Conservation (phyloP, 2,329 filamentous ascomycete species). For the Aspergillus terreus region DNA sequence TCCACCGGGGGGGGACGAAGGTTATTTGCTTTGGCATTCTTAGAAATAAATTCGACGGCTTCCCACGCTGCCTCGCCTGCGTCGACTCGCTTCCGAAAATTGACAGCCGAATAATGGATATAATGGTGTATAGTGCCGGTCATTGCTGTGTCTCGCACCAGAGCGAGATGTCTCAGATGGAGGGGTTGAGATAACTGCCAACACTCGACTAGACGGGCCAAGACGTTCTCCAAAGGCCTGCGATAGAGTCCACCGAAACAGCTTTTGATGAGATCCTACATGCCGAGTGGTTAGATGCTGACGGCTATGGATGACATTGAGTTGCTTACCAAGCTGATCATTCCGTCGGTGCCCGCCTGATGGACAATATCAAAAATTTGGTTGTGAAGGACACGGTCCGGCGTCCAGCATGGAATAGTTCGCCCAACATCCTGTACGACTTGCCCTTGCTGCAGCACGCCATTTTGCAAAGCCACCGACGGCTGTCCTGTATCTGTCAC, state of each 20-base stretch:
- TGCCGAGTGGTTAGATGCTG: slow-evolving; percentile 2
- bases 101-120: slow-evolving; percentile 51
- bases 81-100: slow-evolving; percentile 53
- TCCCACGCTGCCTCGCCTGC: slow-evolving; percentile 51
- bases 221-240: slow-evolving; percentile 51
- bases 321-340: slow-evolving; percentile 43
- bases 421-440: slow-evolving; percentile 30
- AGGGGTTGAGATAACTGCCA: slow-evolving; percentile 58
- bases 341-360: slow-evolving; percentile 45
- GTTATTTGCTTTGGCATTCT: slow-evolving; percentile 28
- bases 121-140: slow-evolving; percentile 49
- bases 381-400: slow-evolving; percentile 51
- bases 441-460: slow-evolving; percentile 19
- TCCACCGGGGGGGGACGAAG: slow-evolving; percentile 27
- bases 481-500: slow-evolving; percentile 14
- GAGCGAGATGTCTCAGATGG: slow-evolving; percentile 53
- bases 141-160: slow-evolving; percentile 53
- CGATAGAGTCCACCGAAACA: slow-evolving; percentile 52
- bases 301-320: neutral
- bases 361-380: slow-evolving; percentile 50
- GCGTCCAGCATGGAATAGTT: slow-evolving; percentile 52
- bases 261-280: slow-evolving; percentile 37
- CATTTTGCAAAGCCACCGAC: slow-evolving; percentile 12
- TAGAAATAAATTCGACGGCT: slow-evolving; percentile 42
- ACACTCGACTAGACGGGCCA: slow-evolving; percentile 51